Evolutionary conservation across 257 asterid species (phyloP).

Genomic region (Solanum paucissectum): DNA sequence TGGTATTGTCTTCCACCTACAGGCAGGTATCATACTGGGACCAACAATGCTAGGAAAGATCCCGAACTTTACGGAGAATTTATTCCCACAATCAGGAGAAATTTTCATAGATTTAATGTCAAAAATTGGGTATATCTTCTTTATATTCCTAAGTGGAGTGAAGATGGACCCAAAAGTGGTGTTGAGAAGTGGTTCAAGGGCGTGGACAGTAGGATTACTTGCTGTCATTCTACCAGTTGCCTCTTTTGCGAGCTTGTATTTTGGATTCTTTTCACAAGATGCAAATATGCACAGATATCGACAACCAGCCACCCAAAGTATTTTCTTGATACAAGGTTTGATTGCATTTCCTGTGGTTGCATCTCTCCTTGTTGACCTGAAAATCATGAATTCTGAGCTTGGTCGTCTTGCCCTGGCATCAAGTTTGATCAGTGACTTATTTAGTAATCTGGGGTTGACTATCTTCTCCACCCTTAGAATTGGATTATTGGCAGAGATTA

Average conservation of each 20-base stretch:
- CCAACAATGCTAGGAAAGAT: slow-evolving; percentile 52
- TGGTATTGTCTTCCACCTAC: background rate
- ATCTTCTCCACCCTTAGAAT: slow-evolving; percentile 31
- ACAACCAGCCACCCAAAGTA: slow-evolving; percentile 29
- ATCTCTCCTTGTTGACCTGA: slow-evolving; percentile 61
- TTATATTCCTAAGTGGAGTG: slow-evolving; percentile 74
- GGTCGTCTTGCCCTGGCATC: slow-evolving; percentile 79
- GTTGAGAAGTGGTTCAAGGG: slow-evolving; percentile 50
- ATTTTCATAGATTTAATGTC: slow-evolving; percentile 51
- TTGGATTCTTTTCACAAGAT: background rate
- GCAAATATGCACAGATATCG: slow-evolving; percentile 23
- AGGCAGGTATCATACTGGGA: slow-evolving; percentile 87
- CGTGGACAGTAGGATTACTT: slow-evolving; percentile 69
- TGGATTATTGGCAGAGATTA: slow-evolving; percentile 25
- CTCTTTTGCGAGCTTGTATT: slow-evolving; percentile 7
- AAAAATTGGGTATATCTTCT: slow-evolving; percentile 71
- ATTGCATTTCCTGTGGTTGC: slow-evolving; percentile 76
- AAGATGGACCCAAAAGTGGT: slow-evolving; percentile 78
- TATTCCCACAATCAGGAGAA: slow-evolving; percentile 62
- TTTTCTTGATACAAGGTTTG: slow-evolving; percentile 34
- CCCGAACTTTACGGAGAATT: background rate
- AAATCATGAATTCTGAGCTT: slow-evolving; percentile 76
- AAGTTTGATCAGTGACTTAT: slow-evolving; percentile 52
- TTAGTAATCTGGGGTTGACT: slow-evolving; percentile 32
- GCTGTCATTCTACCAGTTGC: slow-evolving; percentile 31